Evolutionary conservation across 2,329 filamentous ascomycete genomes (phyloP).

Genomic region (Xylariaceae sp.): DNA sequence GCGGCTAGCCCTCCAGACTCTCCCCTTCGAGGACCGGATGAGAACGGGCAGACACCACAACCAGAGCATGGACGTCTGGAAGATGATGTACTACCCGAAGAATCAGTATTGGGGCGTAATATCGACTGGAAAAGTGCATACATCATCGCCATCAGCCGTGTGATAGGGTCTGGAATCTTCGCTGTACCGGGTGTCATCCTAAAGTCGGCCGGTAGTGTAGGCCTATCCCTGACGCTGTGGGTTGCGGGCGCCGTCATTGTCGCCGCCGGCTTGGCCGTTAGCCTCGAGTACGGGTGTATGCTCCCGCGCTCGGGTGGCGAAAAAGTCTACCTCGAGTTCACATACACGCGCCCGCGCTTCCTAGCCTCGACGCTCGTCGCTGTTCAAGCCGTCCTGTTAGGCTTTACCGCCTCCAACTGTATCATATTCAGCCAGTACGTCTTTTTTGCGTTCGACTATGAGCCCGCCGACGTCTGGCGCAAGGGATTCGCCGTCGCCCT

Average conservation of each 20-base stretch:
- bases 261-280: constrained; percentile 65
- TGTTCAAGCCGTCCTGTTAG: constrained; percentile 67
- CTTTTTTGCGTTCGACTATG: constrained; percentile 62
- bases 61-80: constrained; percentile 51
- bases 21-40: constrained; percentile 1
- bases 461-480: constrained; percentile 57
- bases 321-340: constrained; percentile 76
- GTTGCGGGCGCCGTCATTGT: constrained; percentile 66
- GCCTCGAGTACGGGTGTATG: constrained; percentile 74
- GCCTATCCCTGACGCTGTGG: constrained; percentile 69
- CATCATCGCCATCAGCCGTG: constrained; percentile 71
- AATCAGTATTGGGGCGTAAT: constrained; percentile 62
- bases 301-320: constrained; percentile 71
- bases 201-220: constrained; percentile 69
- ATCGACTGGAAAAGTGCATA: constrained; percentile 69
- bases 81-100: constrained; percentile 65
- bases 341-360: constrained; percentile 67
- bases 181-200: constrained; percentile 74
- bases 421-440: constrained; percentile 73
- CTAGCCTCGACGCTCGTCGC: constrained; percentile 70
- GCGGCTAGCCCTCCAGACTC: background rate
- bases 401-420: constrained; percentile 74
- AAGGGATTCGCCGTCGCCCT: constrained; percentile 64
- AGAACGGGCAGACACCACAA: constrained; percentile 29
- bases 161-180: constrained; percentile 76